These are phyloP conservation scores for Athelia psychrophila DNA, from an alignment of 1,284 basidiomycete genomes.

Conservation along the genomic window DNA sequence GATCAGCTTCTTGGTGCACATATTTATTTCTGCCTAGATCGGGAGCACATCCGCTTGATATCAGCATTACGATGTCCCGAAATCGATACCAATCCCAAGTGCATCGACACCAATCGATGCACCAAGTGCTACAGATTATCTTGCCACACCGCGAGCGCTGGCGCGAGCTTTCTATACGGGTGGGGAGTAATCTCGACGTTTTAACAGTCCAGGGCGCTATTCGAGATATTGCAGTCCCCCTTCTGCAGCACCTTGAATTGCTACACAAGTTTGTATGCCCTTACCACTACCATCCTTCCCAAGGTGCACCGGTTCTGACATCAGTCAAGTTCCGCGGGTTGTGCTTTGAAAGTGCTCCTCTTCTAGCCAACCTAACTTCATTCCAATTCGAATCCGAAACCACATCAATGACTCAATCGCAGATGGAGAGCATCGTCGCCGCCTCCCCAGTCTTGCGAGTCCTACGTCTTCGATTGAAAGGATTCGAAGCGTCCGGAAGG, in stretches of 20 bases:
- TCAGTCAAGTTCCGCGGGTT: not conserved
- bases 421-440: not conserved
- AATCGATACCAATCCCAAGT: too few relatives aligned
- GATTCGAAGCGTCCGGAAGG: not conserved
- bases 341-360: not conserved
- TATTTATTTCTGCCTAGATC: too few relatives aligned
- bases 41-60: too few relatives aligned
- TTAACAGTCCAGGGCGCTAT: not conserved
- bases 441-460: not conserved
- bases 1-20: too few relatives aligned
- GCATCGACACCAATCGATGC: too few relatives aligned
- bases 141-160: not conserved
- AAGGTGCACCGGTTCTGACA: not conserved
- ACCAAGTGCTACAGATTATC: not conserved
- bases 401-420: not conserved
- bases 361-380: not conserved
- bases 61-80: too few relatives aligned
- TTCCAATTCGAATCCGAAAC: not conserved
- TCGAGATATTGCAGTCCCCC: not conserved
- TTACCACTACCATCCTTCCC: not conserved
- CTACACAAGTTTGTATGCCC: not conserved
- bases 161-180: not conserved
- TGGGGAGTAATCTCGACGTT: not conserved
- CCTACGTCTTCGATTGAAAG: not conserved
- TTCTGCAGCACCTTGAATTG: not conserved